phyloP scores from a whole-genome alignment of 257 asterid genomes.

The Apocynum venetum region DNA sequence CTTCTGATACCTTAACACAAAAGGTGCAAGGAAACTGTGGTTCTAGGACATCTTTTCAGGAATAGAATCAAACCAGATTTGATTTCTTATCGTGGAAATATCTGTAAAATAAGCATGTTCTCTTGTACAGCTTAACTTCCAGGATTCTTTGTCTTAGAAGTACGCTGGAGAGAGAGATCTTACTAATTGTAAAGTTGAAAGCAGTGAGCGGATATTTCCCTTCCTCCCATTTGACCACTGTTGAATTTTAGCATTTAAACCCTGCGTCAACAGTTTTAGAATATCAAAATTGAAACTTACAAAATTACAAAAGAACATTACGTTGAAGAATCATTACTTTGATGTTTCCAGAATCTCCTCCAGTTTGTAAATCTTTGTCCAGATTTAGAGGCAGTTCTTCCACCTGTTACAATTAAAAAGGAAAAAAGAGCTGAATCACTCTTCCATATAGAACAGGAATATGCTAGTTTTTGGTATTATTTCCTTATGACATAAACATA shows the following conservation, averaged over 20 bases:
- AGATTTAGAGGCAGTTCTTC: slow-evolving; percentile 50
- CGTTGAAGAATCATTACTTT: slow-evolving; percentile 37
- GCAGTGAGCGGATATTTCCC: slow-evolving; percentile 88
- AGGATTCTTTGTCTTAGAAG: not conserved
- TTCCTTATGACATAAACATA: not conserved
- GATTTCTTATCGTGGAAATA: not conserved
- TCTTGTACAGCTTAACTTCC: not conserved
- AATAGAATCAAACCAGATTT: not conserved
- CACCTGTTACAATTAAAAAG: slow-evolving; percentile 43
- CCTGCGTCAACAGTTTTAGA: slow-evolving; percentile 33
- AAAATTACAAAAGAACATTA: not conserved
- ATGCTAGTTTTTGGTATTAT: not conserved
- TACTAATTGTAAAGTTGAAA: slow-evolving; percentile 86
- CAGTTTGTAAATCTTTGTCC: slow-evolving; percentile 31
- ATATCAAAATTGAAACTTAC: slow-evolving; percentile 5
- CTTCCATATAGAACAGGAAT: not conserved
- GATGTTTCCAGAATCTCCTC: slow-evolving; percentile 40
- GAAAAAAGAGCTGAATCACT: not conserved
- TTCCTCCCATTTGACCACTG: slow-evolving; percentile 93
- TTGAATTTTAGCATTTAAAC: slow-evolving; percentile 65
- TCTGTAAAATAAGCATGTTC: not conserved
- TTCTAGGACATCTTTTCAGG: not conserved
- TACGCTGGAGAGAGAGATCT: slow-evolving; percentile 16
- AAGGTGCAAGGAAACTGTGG: not conserved
- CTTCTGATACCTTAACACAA: not conserved